Evolutionary conservation across 139 green algal genomes (phyloP).

Genomic region (Coelastrella sp.): DNA sequence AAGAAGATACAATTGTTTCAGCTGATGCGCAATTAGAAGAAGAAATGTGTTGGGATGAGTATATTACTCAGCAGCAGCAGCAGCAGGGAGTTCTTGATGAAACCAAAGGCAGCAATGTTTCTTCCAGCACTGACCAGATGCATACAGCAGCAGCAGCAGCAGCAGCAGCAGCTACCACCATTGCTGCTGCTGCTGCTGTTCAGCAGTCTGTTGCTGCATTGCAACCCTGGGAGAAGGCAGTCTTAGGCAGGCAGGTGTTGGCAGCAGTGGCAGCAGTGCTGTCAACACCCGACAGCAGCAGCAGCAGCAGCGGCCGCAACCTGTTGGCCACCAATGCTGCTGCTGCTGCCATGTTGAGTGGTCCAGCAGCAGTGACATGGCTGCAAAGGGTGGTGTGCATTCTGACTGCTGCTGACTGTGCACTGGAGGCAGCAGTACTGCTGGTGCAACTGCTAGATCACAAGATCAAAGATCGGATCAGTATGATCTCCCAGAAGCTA

Average conservation of each 20-base stretch:
- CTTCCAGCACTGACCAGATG: neutral
- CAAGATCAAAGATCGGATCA: neutral
- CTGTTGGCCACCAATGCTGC: no score
- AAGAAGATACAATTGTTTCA: no score
- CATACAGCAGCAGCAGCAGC: neutral
- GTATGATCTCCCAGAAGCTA: neutral
- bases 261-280: slow-evolving; percentile 40
- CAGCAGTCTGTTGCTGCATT: neutral
- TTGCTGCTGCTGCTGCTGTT: neutral
- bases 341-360: neutral
- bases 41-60: slow-evolving; percentile 18
- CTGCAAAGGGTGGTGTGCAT: slow-evolving; percentile 11
- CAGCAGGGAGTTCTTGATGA: neutral
- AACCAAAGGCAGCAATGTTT: neutral
- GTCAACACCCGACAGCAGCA: neutral
- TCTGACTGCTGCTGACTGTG: slow-evolving; percentile 15
- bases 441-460: slow-evolving; percentile 34
- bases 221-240: slow-evolving; percentile 34
- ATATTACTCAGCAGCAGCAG: slow-evolving; percentile 1
- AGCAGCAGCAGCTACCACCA: neutral
- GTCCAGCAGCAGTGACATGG: slow-evolving; percentile 6
- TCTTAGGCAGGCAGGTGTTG: slow-evolving; percentile 9
- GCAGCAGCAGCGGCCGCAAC: slow-evolving; percentile 9
- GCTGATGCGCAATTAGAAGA: neutral
- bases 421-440: slow-evolving; percentile 6